Base-by-base conservation (phyloP, 2,329 filamentous ascomycete genomes). In the Fusarium continuum region DNA sequence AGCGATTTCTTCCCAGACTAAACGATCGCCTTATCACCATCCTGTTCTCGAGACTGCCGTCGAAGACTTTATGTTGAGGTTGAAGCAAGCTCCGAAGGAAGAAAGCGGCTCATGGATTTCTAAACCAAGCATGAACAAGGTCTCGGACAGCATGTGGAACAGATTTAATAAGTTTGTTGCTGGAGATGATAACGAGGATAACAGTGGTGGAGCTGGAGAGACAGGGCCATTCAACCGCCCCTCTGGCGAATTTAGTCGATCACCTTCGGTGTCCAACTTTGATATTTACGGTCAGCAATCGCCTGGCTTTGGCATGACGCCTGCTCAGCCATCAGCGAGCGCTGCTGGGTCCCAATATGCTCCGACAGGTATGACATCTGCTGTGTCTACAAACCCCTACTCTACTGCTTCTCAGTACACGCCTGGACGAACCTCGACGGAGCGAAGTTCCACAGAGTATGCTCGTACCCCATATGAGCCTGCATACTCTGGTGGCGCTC, bases 121-220 rank as follows among this genome's bases (percentile, higher is more conserved):
- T 2, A 97, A 95, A 75, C 93, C 94, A 7, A 97, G 88, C 75
- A 96, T 98, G 85, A 93, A 96, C 76, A 97, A 96, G 77, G 92
- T 98, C 1, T 95, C 93, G 3, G 93, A 91, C 60, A 92, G 91
- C 28, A 87, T 98, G 73, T 93, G 92, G 85, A 93, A 88, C 64
- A 92, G 91, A 56, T 97, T 99, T 78, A 98, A 93, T 78, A 97
- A 93, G 71, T 99, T 99, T 72, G 93, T 99, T 59, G 88, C 91
- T 46, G 96, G 95, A 13, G 94, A 97, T 57, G 94, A 98, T 50
- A 86, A 86, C 47, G 93, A 96, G 55, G 92, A 96, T 55, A 87
- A 85, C 55, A 90, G 92, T 46, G 82, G 82, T 28, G 82, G 82
- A 9, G 86, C 85, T 1, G 83, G 83, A 49, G 90, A 91, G 57